Base-by-base conservation (phyloP, 106 monocot species). In the Phalaenopsis equestris region DNA sequence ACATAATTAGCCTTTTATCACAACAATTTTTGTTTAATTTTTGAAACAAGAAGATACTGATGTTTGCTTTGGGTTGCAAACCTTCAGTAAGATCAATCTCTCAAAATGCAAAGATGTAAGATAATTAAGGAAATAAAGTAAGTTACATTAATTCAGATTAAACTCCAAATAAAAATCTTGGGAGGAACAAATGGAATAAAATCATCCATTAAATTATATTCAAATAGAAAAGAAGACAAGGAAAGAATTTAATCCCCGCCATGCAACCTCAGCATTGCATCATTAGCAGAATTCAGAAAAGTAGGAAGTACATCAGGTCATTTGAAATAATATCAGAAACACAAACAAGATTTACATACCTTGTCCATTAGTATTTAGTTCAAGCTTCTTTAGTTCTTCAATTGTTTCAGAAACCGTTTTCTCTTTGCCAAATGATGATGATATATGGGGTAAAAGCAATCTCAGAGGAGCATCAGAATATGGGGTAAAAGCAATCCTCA, bases 371-470 rank as follows among this genome's bases (percentile, higher is more conserved):
- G 82, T 42, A 80, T 85, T 87, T 16, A 65, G 46, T 77, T 91
- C 83, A 52, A 72, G 83, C 73, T 82, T 78, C 72, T 87, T 87
- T 48, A 91, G 81, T 5, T 89, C 87, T 76, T 91, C 87, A 56
- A 85, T 41, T 52, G 78, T 91, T 72, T 89, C 80, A 43, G 79
- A n/a, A 10, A 89, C 87, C 16, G 88, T 68, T 80, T 81, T 89
- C 16, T 80, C 38, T 57, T 38, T 78, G 55, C 83, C 78, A 83
- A 91, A 91, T 11, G 83, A 85, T 78, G 91, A 91, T 15, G 77
- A 43, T 57, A 91, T 91, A 68, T 91, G 79, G 73, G 91, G 91
- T 55, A 91, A 86, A 81, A 89, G 80, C 79, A 80, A 56, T 81
- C 81, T 85, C 73, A 89, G 75, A 58, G 85, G 87, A 58, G 91